These are phyloP conservation scores for Coemansia sp. DNA, from an alignment of 192 early-diverging fungal species.

Conservation along the genomic window DNA sequence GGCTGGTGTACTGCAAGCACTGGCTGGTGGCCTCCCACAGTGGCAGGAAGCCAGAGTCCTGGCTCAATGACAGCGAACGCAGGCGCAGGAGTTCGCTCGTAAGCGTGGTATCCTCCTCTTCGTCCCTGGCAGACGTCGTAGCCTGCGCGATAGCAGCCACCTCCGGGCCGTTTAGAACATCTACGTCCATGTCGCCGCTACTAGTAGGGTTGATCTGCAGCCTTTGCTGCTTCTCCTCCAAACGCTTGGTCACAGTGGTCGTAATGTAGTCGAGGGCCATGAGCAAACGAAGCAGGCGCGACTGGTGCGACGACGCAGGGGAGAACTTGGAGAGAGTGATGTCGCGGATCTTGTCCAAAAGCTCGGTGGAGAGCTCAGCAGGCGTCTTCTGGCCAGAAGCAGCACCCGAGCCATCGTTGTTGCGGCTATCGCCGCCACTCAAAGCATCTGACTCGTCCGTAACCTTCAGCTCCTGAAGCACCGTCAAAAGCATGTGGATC, in stretches of 20 bases:
- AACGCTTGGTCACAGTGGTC: constrained; percentile 43
- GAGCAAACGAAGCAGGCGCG: constrained; percentile 89
- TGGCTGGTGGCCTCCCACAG: constrained; percentile 82
- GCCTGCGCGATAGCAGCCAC: not conserved
- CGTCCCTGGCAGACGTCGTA: not conserved
- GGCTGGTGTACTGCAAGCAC: constrained; percentile 72
- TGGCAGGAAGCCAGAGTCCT: constrained; percentile 56
- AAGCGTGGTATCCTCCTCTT: constrained; percentile 13
- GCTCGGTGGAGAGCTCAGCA: constrained; percentile 15
- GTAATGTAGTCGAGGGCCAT: constrained; percentile 89
- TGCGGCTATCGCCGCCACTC: constrained; percentile 24
- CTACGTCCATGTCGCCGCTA: constrained; percentile 25
- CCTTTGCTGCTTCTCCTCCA: constrained; percentile 46
- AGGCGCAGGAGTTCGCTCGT: constrained; percentile 44
- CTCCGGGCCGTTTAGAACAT: not conserved
- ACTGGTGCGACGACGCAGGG: constrained; percentile 83
- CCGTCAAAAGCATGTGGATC: constrained; percentile 65
- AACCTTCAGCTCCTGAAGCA: constrained; percentile 49
- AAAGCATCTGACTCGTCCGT: not conserved
- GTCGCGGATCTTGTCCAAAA: constrained; percentile 71
- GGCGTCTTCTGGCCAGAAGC: constrained; percentile 5
- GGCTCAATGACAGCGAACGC: constrained; percentile 48
- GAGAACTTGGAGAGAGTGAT: constrained; percentile 79
- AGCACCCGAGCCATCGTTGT: constrained; percentile 25
- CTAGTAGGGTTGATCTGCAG: not conserved